These are phyloP conservation scores for Papiliotrema laurentii DNA, from an alignment of 1,284 basidiomycete species.

Conservation along the genomic window DNA sequence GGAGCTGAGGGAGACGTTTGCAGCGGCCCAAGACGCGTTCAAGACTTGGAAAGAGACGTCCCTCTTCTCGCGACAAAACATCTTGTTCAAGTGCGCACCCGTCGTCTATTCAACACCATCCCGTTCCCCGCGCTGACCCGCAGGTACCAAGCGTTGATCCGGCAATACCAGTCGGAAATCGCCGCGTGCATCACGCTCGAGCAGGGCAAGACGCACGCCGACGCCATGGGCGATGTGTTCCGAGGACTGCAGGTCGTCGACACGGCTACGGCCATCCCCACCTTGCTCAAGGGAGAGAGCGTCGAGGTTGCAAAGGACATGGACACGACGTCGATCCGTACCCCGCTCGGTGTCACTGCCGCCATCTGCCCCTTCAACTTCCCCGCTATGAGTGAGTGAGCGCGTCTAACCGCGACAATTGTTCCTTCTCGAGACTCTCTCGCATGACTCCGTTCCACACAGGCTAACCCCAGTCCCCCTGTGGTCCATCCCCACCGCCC, in stretches of 20 bases:
- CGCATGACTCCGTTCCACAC: slow-evolving; percentile 5
- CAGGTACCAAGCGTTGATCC: slow-evolving; percentile 46
- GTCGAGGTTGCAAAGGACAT: slow-evolving; percentile 91
- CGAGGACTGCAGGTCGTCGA: slow-evolving; percentile 86
- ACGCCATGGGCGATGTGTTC: slow-evolving; percentile 86
- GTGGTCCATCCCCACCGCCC: slow-evolving; percentile 71
- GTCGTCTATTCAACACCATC: neutral
- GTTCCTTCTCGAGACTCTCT: neutral
- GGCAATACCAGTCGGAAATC: slow-evolving; percentile 49
- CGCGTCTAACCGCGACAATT: neutral
- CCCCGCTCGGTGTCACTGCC: slow-evolving; percentile 58
- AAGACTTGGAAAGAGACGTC: slow-evolving; percentile 76
- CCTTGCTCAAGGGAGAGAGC: slow-evolving; percentile 74
- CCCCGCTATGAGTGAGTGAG: slow-evolving; percentile 70
- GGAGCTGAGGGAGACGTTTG: slow-evolving; percentile 76
- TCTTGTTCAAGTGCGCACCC: slow-evolving; percentile 70
- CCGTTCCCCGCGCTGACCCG: neutral
- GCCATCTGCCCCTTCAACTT: slow-evolving; percentile 71
- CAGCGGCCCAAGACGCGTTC: slow-evolving; percentile 74
- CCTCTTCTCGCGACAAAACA: slow-evolving; percentile 73
- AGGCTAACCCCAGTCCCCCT: slow-evolving; percentile 75
- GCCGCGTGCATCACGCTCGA: slow-evolving; percentile 64
- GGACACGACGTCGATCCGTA: slow-evolving; percentile 61
- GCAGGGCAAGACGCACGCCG: slow-evolving; percentile 78
- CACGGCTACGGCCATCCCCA: slow-evolving; percentile 73